Base-by-base conservation (phyloP, 306 rosid genomes). In the Datisca glomerata region DNA sequence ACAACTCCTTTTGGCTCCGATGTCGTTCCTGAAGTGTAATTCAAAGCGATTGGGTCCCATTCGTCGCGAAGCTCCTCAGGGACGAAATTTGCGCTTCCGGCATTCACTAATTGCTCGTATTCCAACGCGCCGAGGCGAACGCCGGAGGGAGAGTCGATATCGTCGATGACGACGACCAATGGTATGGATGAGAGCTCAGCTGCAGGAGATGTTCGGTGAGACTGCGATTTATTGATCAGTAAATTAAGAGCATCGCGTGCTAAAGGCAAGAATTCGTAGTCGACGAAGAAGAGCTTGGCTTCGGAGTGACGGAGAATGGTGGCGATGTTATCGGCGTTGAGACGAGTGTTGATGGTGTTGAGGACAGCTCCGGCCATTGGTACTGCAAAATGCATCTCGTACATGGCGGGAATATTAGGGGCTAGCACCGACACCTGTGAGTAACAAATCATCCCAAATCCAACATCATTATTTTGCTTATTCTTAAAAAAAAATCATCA, bases 341-440 rank as follows among this genome's bases (percentile, higher is more conserved):
- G 76, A 38, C 97, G 93, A 8, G 64, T 65, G 73, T 89, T 89
- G 12, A 89, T 63, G 16, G 93, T 56, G 83, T 83, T 89, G 1
- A 89, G 69, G 1, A 83, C 80, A 0, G 71, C 93, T 0, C 97
- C 95, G 0, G 95, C 97, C 97, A 89, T 89, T 1, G 97, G 89
- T 35, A 83, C 94, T 0, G 93, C 95, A 14, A 89, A 89, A 55
- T 89, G 97, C 94, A 89, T 83, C 85, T 89, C 97, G 24, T 83
- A 89, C 89, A 72, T 52, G 28, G 97, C 97, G 18, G 97, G 97
- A 37, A 83, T 55, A 47, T 87, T 87, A 0, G 97, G 97, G 0
- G 97, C 97, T 49, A 89, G 13, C 18, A 87, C 83, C 0, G 97
- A 87, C 0, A 83, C 93, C 96, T 86, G 60, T 0, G 25, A 32